Percentiles rank a stretch among this genome's conserved stretches.
These are phyloP conservation scores for Artemisia tridentata DNA, from an alignment of 129 eudicot genomes.

Conservation along the genomic window DNA sequence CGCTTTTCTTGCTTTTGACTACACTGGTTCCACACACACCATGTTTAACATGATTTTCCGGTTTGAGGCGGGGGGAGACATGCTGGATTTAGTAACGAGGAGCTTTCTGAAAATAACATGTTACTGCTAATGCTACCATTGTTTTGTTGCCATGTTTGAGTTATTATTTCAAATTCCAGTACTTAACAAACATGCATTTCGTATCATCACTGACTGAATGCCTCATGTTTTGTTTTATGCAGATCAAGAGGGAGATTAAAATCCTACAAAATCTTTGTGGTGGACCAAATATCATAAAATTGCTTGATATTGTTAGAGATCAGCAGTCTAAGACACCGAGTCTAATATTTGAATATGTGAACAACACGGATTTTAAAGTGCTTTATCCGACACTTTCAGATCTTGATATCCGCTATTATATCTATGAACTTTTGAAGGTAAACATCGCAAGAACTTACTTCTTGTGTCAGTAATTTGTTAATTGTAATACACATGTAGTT, in stretches of 20 bases:
- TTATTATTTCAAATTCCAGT: background rate
- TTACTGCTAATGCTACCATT: no score
- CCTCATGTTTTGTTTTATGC: conserved; percentile 24
- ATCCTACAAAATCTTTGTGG: conserved; percentile 91
- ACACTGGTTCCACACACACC: no score
- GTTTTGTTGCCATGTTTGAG: no score
- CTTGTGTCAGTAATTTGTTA: background rate
- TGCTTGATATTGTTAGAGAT: conserved; percentile 91
- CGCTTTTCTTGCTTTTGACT: no score
- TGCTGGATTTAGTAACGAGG: no score
- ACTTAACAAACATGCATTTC: background rate
- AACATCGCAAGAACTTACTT: conserved; percentile 13
- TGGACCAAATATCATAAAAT: conserved; percentile 91
- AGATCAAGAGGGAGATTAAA: conserved; percentile 97
- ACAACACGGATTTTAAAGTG: conserved; percentile 85
- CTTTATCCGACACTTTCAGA: conserved; percentile 88
- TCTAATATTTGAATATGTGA: conserved; percentile 88
- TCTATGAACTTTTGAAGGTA: conserved; percentile 87
- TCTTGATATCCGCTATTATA: conserved; percentile 82
- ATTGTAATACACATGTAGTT: background rate
- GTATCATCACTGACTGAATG: background rate
- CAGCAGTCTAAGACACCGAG: conserved; percentile 98
- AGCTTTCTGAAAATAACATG: no score
- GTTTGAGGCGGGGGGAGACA: no score
- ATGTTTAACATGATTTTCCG: no score